Percentiles rank a stretch among this genome's conserved stretches.
Conservation (phyloP, 805 yeast species). For the Osmozyma mogii region DNA sequence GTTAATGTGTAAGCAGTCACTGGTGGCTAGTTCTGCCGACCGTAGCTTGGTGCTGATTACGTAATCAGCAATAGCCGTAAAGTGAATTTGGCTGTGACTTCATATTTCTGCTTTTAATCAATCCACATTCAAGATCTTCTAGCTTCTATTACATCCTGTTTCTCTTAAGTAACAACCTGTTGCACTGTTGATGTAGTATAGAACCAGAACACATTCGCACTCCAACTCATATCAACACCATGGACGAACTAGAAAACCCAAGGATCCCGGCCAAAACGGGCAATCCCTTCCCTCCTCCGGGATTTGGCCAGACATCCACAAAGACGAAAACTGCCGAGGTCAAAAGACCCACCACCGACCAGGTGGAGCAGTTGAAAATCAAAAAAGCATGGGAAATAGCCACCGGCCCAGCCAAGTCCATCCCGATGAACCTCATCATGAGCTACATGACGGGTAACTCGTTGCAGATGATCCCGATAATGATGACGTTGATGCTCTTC, state of each 20-base stretch:
- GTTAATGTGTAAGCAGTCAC: too few species aligned
- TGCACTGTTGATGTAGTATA: too few species aligned
- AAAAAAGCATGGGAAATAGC: conserved; percentile 87
- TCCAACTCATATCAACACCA: too few species aligned
- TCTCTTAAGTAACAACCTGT: too few species aligned
- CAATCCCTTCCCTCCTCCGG: not conserved
- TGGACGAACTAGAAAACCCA: not conserved
- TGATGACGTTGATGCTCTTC: conserved; percentile 81
- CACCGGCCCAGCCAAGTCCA: conserved; percentile 64
- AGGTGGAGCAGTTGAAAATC: conserved; percentile 32
- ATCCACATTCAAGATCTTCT: too few species aligned
- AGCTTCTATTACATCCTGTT: too few species aligned
- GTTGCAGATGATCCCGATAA: conserved; percentile 81
- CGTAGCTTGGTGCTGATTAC: too few species aligned
- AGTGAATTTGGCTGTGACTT: too few species aligned
- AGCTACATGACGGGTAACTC: conserved; percentile 90
- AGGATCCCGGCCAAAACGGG: not conserved
- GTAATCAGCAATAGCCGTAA: too few species aligned
- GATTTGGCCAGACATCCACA: not conserved
- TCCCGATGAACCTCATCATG: conserved; percentile 90
- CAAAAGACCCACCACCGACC: conserved; percentile 12
- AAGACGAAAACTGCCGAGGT: not conserved
- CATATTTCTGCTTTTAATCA: too few species aligned
- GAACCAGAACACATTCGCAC: too few species aligned
- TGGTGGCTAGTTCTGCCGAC: too few species aligned